phyloP scores from a whole-genome alignment of 2,329 filamentous ascomycete species.

The Gremmenia infestans region DNA sequence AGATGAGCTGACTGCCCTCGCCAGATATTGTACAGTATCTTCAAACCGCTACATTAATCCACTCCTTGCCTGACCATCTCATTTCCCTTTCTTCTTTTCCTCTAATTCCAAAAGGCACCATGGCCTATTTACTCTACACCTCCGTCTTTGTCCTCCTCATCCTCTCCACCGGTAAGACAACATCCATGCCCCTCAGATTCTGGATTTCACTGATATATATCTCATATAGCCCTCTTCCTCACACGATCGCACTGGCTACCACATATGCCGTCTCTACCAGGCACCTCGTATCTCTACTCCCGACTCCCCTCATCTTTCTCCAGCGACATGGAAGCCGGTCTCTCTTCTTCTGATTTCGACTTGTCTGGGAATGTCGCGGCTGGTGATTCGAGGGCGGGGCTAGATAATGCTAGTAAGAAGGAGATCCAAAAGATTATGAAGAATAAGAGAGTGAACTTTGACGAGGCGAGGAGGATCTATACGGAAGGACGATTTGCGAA shows the following conservation, averaged over 20 bases:
- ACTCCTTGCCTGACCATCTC: slow-evolving; percentile 6
- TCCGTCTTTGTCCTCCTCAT: slow-evolving; percentile 68
- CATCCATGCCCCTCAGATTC: slow-evolving; percentile 4
- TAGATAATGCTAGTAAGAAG: slow-evolving; percentile 74
- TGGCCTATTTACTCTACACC: slow-evolving; percentile 79
- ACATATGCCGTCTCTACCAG: slow-evolving; percentile 54
- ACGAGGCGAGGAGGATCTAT: slow-evolving; percentile 82
- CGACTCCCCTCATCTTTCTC: slow-evolving; percentile 73
- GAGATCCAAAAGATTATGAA: slow-evolving; percentile 92
- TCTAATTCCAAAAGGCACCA: slow-evolving; percentile 34
- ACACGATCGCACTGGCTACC: slow-evolving; percentile 75
- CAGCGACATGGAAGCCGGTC: slow-evolving; percentile 80
- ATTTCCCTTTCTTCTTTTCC: not conserved
- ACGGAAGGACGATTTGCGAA: slow-evolving; percentile 82
- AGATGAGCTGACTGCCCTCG: too few relatives aligned
- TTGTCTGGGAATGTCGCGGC: slow-evolving; percentile 72
- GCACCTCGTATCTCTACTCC: slow-evolving; percentile 63
- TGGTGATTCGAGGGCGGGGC: slow-evolving; percentile 72
- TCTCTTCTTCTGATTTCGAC: slow-evolving; percentile 80
- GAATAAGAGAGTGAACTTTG: slow-evolving; percentile 73
- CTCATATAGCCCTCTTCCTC: slow-evolving; percentile 62
- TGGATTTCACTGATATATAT: slow-evolving; percentile 12
- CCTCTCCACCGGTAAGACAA: slow-evolving; percentile 57
- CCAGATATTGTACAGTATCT: not conserved
- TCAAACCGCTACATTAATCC: not conserved